phyloP scores from a whole-genome alignment of 768 basidiomycete species.

The Clitopilus hobsonii region DNA sequence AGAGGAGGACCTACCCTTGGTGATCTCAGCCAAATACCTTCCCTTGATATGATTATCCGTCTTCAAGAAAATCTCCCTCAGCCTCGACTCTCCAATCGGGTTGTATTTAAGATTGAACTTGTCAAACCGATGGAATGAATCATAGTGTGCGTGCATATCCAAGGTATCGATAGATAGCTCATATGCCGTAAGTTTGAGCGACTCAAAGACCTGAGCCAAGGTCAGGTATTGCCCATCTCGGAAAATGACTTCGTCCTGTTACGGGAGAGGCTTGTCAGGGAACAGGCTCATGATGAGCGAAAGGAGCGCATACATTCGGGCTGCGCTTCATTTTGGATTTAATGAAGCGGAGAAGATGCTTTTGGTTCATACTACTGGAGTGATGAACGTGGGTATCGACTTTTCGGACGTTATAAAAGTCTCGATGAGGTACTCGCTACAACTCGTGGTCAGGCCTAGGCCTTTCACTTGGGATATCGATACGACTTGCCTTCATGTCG shows the following conservation, averaged over 20 bases:
- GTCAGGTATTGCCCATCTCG: slow-evolving; percentile 89
- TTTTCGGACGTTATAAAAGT: slow-evolving; percentile 97
- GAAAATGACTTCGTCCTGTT: slow-evolving; percentile 97
- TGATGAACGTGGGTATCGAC: slow-evolving; percentile 99
- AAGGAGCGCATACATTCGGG: slow-evolving; percentile 53
- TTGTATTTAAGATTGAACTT: slow-evolving; percentile 98
- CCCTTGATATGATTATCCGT: slow-evolving; percentile 95
- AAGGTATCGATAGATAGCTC: slow-evolving; percentile 98
- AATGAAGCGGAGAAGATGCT: slow-evolving; percentile 96
- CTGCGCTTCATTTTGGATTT: slow-evolving; percentile 96
- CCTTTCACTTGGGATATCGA: not conserved
- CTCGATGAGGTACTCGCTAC: slow-evolving; percentile 82
- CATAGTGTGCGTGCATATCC: slow-evolving; percentile 98
- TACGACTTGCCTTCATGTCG: slow-evolving; percentile 85
- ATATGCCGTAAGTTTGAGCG: slow-evolving; percentile 91
- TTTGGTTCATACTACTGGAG: slow-evolving; percentile 99
- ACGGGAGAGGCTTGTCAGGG: slow-evolving; percentile 2
- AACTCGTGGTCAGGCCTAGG: slow-evolving; percentile 2
- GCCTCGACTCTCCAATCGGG: slow-evolving; percentile 89
- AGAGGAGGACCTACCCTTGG: slow-evolving; percentile 54
- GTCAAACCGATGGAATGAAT: slow-evolving; percentile 98
- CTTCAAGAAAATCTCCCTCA: slow-evolving; percentile 97
- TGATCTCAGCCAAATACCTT: slow-evolving; percentile 90
- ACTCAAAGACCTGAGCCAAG: slow-evolving; percentile 92
- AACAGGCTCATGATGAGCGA: not conserved